Evolutionary conservation across 805 yeast species (phyloP).

Genomic region (Ogataea saltuana): DNA sequence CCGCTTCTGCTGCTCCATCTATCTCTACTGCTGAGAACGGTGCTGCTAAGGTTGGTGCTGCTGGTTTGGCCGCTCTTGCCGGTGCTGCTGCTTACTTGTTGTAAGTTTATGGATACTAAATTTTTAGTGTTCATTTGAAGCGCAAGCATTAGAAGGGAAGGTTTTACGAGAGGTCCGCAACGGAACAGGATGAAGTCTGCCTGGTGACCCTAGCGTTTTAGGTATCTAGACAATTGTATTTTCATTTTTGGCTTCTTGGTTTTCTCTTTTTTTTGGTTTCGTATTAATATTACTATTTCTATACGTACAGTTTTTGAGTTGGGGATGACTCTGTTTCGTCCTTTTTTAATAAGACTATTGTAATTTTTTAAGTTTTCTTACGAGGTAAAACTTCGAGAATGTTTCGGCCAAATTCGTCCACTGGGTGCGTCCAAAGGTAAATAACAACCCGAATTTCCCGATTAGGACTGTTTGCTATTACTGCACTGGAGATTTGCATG

Average conservation of each 20-base stretch:
- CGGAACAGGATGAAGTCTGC: neutral
- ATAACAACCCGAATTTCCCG: no score
- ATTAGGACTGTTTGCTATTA: no score
- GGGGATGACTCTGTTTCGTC: no score
- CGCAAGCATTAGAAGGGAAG: neutral
- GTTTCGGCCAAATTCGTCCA: no score
- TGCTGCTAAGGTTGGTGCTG: conserved; percentile 41
- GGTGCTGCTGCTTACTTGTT: conserved; percentile 43
- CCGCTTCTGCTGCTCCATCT: conserved; percentile 21
- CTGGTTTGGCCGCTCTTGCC: conserved; percentile 40
- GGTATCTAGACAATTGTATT: conserved; percentile 1
- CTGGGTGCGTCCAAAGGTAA: no score
- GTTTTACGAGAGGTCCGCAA: neutral
- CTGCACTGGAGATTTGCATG: no score
- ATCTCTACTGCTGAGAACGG: conserved; percentile 32
- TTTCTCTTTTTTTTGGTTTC: neutral
- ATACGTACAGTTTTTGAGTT: conserved; percentile 4
- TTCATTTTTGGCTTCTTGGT: neutral
- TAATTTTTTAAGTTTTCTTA: conserved; percentile 1
- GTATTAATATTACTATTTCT: conserved; percentile 7
- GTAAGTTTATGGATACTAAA: conserved; percentile 28
- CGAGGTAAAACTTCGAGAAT: neutral
- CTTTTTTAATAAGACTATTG: conserved; percentile 3
- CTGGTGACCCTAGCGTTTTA: conserved; percentile 6
- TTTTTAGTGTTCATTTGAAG: conserved; percentile 4